Base-by-base conservation (phyloP, 345 rosid species). In the Linum usitatissimum region DNA sequence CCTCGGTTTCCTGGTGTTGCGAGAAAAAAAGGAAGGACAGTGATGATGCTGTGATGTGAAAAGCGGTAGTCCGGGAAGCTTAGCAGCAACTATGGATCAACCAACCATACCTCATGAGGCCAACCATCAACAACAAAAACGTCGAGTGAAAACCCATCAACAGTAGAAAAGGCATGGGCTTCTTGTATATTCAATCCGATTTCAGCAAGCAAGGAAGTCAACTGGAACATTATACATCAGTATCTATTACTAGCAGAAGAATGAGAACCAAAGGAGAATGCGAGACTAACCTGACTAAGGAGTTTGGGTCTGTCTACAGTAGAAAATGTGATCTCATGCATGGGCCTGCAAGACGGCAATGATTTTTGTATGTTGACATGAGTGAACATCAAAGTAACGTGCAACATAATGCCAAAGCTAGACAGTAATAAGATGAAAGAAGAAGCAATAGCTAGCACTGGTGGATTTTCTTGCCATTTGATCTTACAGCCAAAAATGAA, bases 61-160 rank as follows among this genome's bases (percentile, higher is more conserved):
- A 67, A 39, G 63, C 30, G 73, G 40, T 57, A 13, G 58, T 15
- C 28, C 55, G 57, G 23, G 60, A 45, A 7, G 10, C 14, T 15
- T 12, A 15, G 51, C 48, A 39, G 57, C 48, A 39, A 57, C 48
- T 42, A 39, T 4, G 6, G 39, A 61, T 6, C 12, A 31, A 21
- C 60, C 62, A 53, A 62, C 42, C 53, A 30, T 82, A 90, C 97
- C 96, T 90, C 96, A 72, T 79, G 78, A 3, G 79, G 81, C 97
- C 96, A 93, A 66, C 99, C 99, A 70, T 87, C 92, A 82, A 93
- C 97, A 64, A 93, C 95, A 70, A 93, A 90, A 62, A 90, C 92
- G 68, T 87, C 99, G 31, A 90, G 76, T 64, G 97, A 93, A 81
- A 74, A 93, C 67, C 99, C 99, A 78, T 93, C 99, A 10, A 40